Evolutionary conservation across 2,329 filamentous ascomycete species (phyloP), one percentile per base, ranked within the genome.

Genomic region (Raffaelea albimanens): DNA sequence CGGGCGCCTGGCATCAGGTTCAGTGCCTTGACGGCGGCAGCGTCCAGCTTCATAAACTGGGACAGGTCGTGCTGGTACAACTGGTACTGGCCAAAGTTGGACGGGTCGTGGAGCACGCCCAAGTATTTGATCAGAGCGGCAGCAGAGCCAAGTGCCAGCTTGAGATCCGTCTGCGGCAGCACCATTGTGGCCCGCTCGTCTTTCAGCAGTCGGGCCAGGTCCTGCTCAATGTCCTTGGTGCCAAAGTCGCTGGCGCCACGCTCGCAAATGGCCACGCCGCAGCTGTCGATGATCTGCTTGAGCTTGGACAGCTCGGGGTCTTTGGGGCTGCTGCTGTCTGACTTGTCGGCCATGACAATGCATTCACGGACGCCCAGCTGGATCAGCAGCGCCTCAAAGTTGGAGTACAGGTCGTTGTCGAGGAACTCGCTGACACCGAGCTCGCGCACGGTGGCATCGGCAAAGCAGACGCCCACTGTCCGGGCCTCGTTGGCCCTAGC

Each of bases 331-430:
- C n/a, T 14, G 3, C 25, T 36, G 51, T 86, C 85, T 5, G 76
- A 70, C 49, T 80, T 78, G 60, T 97, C 90, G 19, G 80, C 68
- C 57, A 88, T 85, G n/a, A 98, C 67, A 25, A 98, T 69, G 59
- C 90, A 96, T 64, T 98, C 93, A 61, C 89, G 93, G 19, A 96
- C 88, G 5, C 93, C 93, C 3, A 98, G 79, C 62, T 98, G 94
- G 55, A 98, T 98, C 45, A 98, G 78, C 18, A 98, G 75, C 3
- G 90, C 89, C 67, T 98, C 93, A 56, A 98, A 94, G 63, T 98
- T 98, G 45, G 91, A 97, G 69, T 94, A 98, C 10, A 96, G 74
- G 61, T 98, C 93, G 60, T 97, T 98, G 72, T 98, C 93, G n/a
- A 95, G 78, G 55, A 98, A 98, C 62, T 98, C 94, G 71, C 87